phyloP scores from a whole-genome alignment of 331 rosid genomes.

The Spiraea crenata region DNA sequence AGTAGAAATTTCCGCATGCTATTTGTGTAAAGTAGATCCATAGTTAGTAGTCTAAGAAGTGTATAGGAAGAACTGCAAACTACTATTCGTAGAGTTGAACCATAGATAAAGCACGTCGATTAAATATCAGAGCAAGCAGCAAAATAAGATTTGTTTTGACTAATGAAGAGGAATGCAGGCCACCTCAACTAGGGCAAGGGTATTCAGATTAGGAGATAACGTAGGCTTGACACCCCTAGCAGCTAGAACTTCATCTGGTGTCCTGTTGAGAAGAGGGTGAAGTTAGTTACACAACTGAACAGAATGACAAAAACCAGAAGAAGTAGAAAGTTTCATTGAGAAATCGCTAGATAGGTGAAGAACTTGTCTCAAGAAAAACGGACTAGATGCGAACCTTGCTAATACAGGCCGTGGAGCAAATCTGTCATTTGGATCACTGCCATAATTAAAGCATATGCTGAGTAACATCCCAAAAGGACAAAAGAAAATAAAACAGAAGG shows the following conservation, averaged over 20 bases:
- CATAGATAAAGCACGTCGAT: background rate
- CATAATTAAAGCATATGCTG: conserved; percentile 7
- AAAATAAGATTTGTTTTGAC: conserved; percentile 15
- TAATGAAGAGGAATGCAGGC: conserved; percentile 26
- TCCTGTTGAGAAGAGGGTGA: conserved; percentile 43
- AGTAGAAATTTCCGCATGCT: background rate
- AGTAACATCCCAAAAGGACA: conserved; percentile 8
- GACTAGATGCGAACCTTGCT: conserved; percentile 66
- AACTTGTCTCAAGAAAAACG: conserved; percentile 7
- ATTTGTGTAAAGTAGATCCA: background rate
- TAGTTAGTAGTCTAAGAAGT: background rate
- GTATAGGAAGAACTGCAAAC: background rate
- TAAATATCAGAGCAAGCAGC: background rate
- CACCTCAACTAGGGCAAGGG: conserved; percentile 96
- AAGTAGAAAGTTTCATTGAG: background rate
- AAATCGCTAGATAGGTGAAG: background rate
- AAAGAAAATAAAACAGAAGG: conserved; percentile 7
- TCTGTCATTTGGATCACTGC: conserved; percentile 92
- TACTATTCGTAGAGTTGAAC: conserved; percentile 1
- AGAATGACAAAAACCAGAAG: conserved; percentile 12
- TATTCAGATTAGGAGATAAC: conserved; percentile 87
- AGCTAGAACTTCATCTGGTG: conserved; percentile 93
- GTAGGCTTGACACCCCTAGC: conserved; percentile 98
- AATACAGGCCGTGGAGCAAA: conserved; percentile 76
- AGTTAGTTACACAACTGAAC: conserved; percentile 8